A percentile compares a stretch with the other conserved stretches of the same genome.
Conservation (phyloP, 176 grass and related monocot genomes). For the bread wheat (Triticum aestivum) region IWGSC_CS_RefSeq_v2.1 NC_057803.1:583160982-583161481, state of each 20-base stretch:
- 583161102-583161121: constrained; percentile 52
- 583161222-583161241: constrained; percentile 70
- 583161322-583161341: constrained; percentile 97
- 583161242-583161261: constrained; percentile 84
- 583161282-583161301: constrained; percentile 95
- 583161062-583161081: constrained; percentile 61
- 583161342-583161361: constrained; percentile 81
- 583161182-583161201: constrained; percentile 63
- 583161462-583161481: constrained; percentile 32
- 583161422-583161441: constrained; percentile 76
- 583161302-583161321: constrained; percentile 86
- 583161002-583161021: constrained; percentile 90
- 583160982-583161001: constrained; percentile 86
- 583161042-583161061: constrained; percentile 87
- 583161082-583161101: constrained; percentile 68
- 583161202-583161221: constrained; percentile 77
- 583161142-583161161: constrained; percentile 23
- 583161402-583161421: constrained; percentile 67
- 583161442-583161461: constrained; percentile 88
- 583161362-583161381: constrained; percentile 73
- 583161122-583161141: constrained; percentile 37
- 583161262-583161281: constrained; percentile 72
- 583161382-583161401: constrained; percentile 77
- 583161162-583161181: constrained; percentile 20
- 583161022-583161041: constrained; percentile 90